These are phyloP conservation scores for Massarina eburnea DNA, from an alignment of 2,329 filamentous ascomycete species.

Conservation along the genomic window DNA sequence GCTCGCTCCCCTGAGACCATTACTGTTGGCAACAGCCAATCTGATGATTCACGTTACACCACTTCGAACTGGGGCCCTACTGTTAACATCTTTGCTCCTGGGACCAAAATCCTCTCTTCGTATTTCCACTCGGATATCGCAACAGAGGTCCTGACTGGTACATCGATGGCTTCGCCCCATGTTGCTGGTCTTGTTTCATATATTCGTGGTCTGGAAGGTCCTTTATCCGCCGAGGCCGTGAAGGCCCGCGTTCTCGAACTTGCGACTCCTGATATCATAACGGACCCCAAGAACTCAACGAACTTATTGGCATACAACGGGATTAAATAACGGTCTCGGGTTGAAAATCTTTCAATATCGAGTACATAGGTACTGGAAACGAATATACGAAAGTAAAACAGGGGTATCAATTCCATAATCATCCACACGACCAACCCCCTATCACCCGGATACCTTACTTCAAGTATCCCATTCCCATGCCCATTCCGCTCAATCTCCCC, in stretches of 20 bases:
- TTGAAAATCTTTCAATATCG: background rate
- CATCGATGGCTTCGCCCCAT: slow-evolving; percentile 68
- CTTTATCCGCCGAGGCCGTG: slow-evolving; percentile 17
- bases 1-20: slow-evolving; percentile 38
- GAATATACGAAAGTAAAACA: background rate
- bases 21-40: slow-evolving; percentile 39
- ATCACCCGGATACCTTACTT: slow-evolving; percentile 7
- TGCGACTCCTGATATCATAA: slow-evolving; percentile 22
- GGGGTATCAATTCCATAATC: background rate
- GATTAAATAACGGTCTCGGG: background rate
- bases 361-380: background rate
- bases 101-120: slow-evolving; percentile 47
- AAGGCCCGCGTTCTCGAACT: slow-evolving; percentile 24
- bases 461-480: slow-evolving; percentile 25
- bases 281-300: slow-evolving; percentile 18
- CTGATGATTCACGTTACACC: slow-evolving; percentile 18
- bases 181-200: slow-evolving; percentile 70
- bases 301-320: slow-evolving; percentile 36
- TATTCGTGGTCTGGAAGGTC: slow-evolving; percentile 54
- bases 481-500: slow-evolving; percentile 29
- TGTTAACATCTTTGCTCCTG: slow-evolving; percentile 44
- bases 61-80: slow-evolving; percentile 43
- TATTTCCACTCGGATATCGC: slow-evolving; percentile 48
- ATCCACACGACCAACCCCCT: background rate
- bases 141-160: slow-evolving; percentile 55